A percentile compares a stretch with the other conserved stretches of the same genome.
Conservation (phyloP, 768 basidiomycete genomes). For the Russula olivacea region DNA sequence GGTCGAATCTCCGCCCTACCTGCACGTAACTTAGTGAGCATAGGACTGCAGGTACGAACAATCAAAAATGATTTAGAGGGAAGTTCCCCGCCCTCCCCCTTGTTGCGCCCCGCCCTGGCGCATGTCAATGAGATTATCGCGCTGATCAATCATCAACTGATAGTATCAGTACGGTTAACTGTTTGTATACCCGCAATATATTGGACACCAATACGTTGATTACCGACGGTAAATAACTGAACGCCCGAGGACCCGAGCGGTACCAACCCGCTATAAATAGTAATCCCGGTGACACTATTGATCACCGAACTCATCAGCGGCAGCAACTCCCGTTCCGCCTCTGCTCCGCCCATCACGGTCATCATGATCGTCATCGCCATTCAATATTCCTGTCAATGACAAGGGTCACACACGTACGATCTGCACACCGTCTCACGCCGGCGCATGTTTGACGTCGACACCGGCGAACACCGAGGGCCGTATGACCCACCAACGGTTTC, state of each 20-base stretch:
- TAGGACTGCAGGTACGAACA: not conserved
- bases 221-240: not conserved
- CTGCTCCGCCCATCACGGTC: not conserved
- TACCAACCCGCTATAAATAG: too few relatives aligned
- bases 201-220: too few relatives aligned
- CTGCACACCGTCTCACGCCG: not conserved
- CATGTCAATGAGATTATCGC: too few relatives aligned
- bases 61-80: not conserved
- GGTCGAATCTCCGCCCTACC: not conserved
- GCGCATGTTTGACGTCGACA: not conserved
- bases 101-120: too few relatives aligned
- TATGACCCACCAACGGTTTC: not conserved
- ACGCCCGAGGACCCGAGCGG: not conserved
- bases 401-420: not conserved
- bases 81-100: too few relatives aligned
- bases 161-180: too few relatives aligned
- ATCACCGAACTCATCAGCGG: not conserved
- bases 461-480: not conserved
- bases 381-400: not conserved
- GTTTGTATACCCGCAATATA: too few relatives aligned
- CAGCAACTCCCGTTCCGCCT: not conserved
- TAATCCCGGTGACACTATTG: too few relatives aligned
- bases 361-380: not conserved
- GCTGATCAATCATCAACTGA: too few relatives aligned
- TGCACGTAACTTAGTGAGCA: too few relatives aligned